phyloP scores from a whole-genome alignment of 148 eudicot species.

The Rhododendron ferrugineum region DNA sequence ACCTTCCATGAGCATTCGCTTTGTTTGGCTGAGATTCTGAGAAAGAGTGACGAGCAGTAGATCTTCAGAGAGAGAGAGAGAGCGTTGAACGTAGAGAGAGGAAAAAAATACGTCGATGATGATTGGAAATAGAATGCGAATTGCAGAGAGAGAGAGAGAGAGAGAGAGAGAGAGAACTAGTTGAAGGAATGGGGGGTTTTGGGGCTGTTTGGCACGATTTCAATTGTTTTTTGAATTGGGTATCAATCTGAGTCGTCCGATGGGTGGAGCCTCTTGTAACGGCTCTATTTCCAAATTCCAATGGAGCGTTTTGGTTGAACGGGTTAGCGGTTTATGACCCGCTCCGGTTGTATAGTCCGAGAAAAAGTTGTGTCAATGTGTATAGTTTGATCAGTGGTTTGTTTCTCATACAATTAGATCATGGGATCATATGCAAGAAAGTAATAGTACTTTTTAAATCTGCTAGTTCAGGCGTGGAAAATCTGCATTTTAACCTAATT shows the following conservation, averaged over 20 bases:
- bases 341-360: background rate
- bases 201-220: background rate
- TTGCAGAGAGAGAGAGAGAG: slow-evolving; percentile 5
- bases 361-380: background rate
- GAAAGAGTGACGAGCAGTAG: background rate
- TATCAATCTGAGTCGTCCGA: slow-evolving; percentile 28
- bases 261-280: slow-evolving; percentile 15
- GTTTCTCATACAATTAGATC: too few species aligned
- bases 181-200: slow-evolving; percentile 8
- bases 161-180: background rate
- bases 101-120: too few species aligned
- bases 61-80: slow-evolving; percentile 14
- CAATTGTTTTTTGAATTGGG: slow-evolving; percentile 16
- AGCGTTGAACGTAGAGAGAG: background rate
- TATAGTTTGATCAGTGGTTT: too few species aligned
- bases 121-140: slow-evolving; percentile 5
- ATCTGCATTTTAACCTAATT: too few species aligned
- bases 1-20: slow-evolving; percentile 36
- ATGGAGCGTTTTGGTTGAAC: slow-evolving; percentile 11
- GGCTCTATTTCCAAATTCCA: slow-evolving; percentile 18
- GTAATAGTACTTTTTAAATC: too few species aligned
- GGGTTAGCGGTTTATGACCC: background rate
- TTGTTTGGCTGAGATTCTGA: background rate
- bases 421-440: too few species aligned
- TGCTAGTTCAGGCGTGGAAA: too few species aligned